A percentile compares a stretch with the other conserved stretches of the same genome.
Conservation (phyloP, 257 asterid species). For the Forsythia suspensa region DNA sequence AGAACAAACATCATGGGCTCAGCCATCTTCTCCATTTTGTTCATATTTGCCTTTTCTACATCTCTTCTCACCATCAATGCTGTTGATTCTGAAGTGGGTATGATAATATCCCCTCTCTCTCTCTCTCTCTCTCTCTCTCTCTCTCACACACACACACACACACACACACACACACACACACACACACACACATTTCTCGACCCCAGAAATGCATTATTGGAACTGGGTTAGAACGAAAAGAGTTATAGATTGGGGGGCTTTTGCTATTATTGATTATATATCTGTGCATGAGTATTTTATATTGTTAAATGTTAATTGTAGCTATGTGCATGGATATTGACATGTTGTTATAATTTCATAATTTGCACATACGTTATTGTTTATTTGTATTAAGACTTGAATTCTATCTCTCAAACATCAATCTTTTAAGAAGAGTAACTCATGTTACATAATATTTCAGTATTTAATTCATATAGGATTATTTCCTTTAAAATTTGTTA, state of each 20-base stretch:
- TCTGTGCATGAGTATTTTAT: too few relatives aligned
- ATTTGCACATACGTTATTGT: too few relatives aligned
- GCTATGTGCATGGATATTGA: not conserved
- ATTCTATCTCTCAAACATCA: too few relatives aligned
- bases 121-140: too few relatives aligned
- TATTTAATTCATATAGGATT: too few relatives aligned
- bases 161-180: not conserved
- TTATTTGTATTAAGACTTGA: too few relatives aligned
- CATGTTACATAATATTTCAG: too few relatives aligned
- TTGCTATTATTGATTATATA: too few relatives aligned
- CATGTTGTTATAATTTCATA: not conserved
- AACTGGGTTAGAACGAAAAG: too few relatives aligned
- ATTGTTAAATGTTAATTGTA: not conserved
- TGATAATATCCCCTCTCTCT: slow-evolving; percentile 2
- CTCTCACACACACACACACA: not conserved
- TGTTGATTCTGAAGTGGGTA: slow-evolving; percentile 32
- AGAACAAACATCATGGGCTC: slow-evolving; percentile 14
- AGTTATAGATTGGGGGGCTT: too few relatives aligned
- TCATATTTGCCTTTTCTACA: slow-evolving; percentile 24
- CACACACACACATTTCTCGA: not conserved
- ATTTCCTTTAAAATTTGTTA: too few relatives aligned
- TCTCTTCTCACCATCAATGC: slow-evolving; percentile 27
- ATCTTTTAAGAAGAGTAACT: too few relatives aligned
- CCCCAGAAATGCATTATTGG: not conserved
- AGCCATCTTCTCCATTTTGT: slow-evolving; percentile 15